These are phyloP conservation scores for Myxozyma mucilagina DNA, from an alignment of 805 yeast species.

Conservation along the genomic window DNA sequence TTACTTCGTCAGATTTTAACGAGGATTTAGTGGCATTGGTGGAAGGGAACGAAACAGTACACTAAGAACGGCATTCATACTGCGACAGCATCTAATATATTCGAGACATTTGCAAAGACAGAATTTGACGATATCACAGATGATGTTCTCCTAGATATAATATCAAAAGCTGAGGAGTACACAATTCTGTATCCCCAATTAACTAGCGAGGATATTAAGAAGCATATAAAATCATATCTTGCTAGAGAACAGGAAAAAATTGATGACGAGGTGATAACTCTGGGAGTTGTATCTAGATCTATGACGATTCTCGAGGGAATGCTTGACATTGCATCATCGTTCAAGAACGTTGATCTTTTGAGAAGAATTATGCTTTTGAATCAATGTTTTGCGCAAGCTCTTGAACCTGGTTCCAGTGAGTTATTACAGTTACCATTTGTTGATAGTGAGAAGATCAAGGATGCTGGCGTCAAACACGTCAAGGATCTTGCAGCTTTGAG, in stretches of 20 bases:
- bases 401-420: constrained; percentile 29
- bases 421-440: constrained; percentile 81
- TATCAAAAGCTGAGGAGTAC: constrained; percentile 70
- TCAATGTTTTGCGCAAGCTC: constrained; percentile 29
- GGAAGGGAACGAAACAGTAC: constrained; percentile 76
- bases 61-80: constrained; percentile 83
- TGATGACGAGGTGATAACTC: constrained; percentile 47
- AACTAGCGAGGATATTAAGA: constrained; percentile 51
- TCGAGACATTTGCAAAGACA: constrained; percentile 70
- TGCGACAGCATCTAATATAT: constrained; percentile 76
- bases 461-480: neutral
- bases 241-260: constrained; percentile 48
- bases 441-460: constrained; percentile 40
- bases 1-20: neutral
- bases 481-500: constrained; percentile 4
- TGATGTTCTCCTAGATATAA: constrained; percentile 56
- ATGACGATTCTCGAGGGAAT: constrained; percentile 70
- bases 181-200: constrained; percentile 45
- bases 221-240: constrained; percentile 58
- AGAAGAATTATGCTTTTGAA: constrained; percentile 14
- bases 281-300: constrained; percentile 58
- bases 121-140: constrained; percentile 53
- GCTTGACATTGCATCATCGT: constrained; percentile 76
- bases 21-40: constrained; percentile 59
- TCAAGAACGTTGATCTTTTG: constrained; percentile 62